Evolutionary conservation across 148 eudicot species (phyloP), one percentile per base, ranked within the genome.

Genomic region (Oxyria digyna): DNA sequence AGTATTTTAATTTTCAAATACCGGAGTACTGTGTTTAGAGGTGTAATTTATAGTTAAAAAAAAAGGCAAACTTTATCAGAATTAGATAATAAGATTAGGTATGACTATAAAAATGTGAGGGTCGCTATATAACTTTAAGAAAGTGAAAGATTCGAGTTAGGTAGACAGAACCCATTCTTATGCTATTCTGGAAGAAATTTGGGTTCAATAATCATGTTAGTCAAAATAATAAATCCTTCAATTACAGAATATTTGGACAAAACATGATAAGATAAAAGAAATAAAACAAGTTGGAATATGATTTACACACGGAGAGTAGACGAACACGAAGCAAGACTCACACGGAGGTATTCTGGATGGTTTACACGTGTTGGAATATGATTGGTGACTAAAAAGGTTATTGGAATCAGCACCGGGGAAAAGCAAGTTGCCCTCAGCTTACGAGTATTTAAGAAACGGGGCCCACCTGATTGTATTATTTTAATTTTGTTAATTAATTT

Each of bases 291-390:
- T n/a, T n/a, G n/a, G n/a, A n/a, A n/a, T n/a, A n/a, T n/a, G n/a
- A n/a, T n/a, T n/a, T n/a, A n/a, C n/a, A n/a, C n/a, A n/a, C n/a
- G n/a, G n/a, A n/a, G n/a, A 23, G 31, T 21, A 26, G 62, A 31
- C 14, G 65, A 29, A 59, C 65, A 59, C 65, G 18, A 59, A 31
- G 65, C 9, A 26, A 55, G 62, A 55, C 62, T 6, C 65, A 59
- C 65, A 59, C 65, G 65, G 65, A 27, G 65, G 38, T 29, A 18
- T 29, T 59, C 65, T 31, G 20, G 65, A 59, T 59, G 65, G 17
- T 31, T 59, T 31, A 59, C 65, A 59, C 65, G 65, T 59, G 65
- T 17, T 38, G 21, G 2, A 31, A 13, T 4, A 14, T 7, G 1
- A 57, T 13, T 59, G 35, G 37, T 14, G 20, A 13, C 27, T 59